Conservation (phyloP, 1,284 basidiomycete genomes). For the Flammula alnicola region DNA sequence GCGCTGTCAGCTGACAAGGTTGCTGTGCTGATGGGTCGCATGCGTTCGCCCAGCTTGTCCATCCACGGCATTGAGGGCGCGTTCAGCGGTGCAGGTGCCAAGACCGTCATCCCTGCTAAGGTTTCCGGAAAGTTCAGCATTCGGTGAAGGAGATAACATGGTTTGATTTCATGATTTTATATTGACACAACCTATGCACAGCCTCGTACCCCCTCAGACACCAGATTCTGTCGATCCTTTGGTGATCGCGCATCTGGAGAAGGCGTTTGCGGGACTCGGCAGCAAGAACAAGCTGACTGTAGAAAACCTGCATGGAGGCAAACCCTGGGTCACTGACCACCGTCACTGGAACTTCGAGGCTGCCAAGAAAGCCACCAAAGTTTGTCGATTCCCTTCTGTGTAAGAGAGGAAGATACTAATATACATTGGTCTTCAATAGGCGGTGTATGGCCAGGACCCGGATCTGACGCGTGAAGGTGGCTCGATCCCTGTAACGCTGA, state of each 20-base stretch:
- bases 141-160: conserved; percentile 54
- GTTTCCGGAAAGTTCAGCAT: conserved; percentile 95
- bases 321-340: conserved; percentile 86
- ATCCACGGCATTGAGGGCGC: conserved; percentile 98
- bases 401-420: conserved; percentile 4
- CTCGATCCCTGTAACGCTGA: conserved; percentile 95
- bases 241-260: conserved; percentile 73
- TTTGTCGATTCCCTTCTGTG: conserved; percentile 32
- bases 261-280: conserved; percentile 83
- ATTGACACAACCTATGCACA: conserved; percentile 27
- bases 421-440: conserved; percentile 42
- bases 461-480: conserved; percentile 95
- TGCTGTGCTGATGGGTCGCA: conserved; percentile 88
- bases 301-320: conserved; percentile 81
- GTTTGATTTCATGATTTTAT: conserved; percentile 17
- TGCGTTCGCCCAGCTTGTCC: conserved; percentile 88
- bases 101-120: conserved; percentile 95
- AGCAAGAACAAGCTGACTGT: conserved; percentile 71
- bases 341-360: conserved; percentile 97
- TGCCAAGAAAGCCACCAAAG: conserved; percentile 83
- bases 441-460: conserved; percentile 82
- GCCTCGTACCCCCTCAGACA: conserved; percentile 89
- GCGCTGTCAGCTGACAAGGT: conserved; percentile 85
- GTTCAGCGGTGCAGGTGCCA: conserved; percentile 86
- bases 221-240: conserved; percentile 76